These are phyloP conservation scores for Ophiocordyceps sinensis DNA, from an alignment of 2,329 filamentous ascomycete genomes.

Conservation along the genomic window DNA sequence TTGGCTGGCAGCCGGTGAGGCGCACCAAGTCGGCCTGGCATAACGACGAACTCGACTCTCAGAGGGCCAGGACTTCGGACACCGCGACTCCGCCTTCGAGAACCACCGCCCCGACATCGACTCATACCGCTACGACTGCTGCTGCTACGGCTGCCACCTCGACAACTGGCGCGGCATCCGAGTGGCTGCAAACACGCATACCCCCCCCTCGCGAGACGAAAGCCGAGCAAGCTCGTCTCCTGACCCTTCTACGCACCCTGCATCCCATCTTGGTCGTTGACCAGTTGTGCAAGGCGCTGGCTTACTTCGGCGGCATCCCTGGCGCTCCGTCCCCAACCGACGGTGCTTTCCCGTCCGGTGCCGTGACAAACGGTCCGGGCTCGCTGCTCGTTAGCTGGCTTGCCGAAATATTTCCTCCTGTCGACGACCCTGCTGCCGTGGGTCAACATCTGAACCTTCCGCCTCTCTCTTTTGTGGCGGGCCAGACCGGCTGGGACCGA, in stretches of 20 bases:
- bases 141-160: background rate
- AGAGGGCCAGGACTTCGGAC: background rate
- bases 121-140: background rate
- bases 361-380: constrained; percentile 40
- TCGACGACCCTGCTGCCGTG: constrained; percentile 8
- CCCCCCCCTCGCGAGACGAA: constrained; percentile 33
- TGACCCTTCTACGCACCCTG: constrained; percentile 40
- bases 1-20: constrained; percentile 36
- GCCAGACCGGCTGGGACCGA: background rate
- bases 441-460: background rate
- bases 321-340: constrained; percentile 36
- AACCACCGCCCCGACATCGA: background rate
- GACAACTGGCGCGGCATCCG: background rate
- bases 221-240: constrained; percentile 42
- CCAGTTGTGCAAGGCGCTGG: constrained; percentile 45
- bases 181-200: background rate
- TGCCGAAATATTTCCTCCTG: constrained; percentile 44
- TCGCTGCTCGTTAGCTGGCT: constrained; percentile 47
- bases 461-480: constrained; percentile 1
- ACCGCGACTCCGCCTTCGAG: background rate
- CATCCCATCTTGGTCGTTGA: constrained; percentile 43
- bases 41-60: constrained; percentile 1
- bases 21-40: constrained; percentile 23
- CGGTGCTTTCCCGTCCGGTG: constrained; percentile 40
- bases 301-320: constrained; percentile 49